phyloP scores from a whole-genome alignment of 257 asterid genomes.

The Catharanthus roseus region DNA sequence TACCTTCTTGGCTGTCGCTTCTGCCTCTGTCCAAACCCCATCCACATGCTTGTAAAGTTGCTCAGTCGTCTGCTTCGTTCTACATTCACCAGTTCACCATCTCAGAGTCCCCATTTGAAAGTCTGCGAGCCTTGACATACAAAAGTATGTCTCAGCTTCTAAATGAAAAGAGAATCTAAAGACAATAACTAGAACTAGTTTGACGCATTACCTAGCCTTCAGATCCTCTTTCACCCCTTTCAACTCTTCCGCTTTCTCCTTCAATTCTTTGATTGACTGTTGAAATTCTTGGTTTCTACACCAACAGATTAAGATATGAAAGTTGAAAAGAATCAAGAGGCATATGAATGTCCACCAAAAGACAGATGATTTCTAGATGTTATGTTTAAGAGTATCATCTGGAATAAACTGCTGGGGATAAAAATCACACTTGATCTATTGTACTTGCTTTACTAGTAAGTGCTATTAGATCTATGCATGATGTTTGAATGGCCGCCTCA shows the following conservation, averaged over 20 bases:
- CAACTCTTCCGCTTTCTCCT: conserved; percentile 69
- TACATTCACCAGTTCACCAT: conserved; percentile 97
- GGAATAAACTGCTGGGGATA: background rate
- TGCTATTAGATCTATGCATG: too few species aligned
- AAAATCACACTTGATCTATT: too few species aligned
- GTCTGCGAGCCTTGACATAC: conserved; percentile 99
- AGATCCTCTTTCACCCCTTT: conserved; percentile 73
- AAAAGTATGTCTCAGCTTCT: conserved; percentile 93
- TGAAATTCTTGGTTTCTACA: conserved; percentile 65
- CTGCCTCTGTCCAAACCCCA: conserved; percentile 92
- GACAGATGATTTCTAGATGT: background rate
- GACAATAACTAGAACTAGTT: conserved; percentile 15
- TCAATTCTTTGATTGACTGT: conserved; percentile 64
- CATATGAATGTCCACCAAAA: background rate
- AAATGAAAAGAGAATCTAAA: conserved; percentile 24
- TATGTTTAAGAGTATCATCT: background rate
- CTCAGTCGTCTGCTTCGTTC: conserved; percentile 96
- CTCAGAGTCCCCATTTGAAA: conserved; percentile 79
- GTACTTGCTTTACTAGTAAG: too few species aligned
- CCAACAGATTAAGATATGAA: conserved; percentile 18
- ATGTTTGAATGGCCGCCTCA: too few species aligned
- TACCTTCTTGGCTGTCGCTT: conserved; percentile 86
- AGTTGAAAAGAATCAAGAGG: background rate
- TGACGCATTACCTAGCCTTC: conserved; percentile 59
- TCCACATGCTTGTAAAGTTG: conserved; percentile 91